These are phyloP conservation scores for Morella rubra DNA, from an alignment of 306 rosid genomes.

Conservation along the genomic window DNA sequence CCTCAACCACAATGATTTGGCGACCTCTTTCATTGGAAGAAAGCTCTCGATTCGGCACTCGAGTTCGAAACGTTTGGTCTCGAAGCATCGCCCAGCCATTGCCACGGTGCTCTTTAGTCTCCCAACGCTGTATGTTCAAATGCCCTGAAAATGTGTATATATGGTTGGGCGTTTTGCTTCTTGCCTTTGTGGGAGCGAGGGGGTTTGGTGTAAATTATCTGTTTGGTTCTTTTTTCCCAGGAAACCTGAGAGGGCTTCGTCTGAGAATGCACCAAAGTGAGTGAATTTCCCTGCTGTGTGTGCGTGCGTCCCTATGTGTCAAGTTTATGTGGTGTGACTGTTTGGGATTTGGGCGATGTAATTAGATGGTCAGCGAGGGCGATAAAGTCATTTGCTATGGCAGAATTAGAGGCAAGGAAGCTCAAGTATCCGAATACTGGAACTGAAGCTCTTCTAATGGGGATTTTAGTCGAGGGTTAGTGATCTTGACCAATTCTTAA, in stretches of 20 bases:
- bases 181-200: not conserved
- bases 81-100: constrained; percentile 31
- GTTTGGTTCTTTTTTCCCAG: constrained; percentile 39
- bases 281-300: constrained; percentile 28
- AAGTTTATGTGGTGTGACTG: not conserved
- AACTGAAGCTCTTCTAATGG: constrained; percentile 87
- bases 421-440: constrained; percentile 83
- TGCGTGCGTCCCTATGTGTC: not conserved
- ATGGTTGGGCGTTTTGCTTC: not conserved
- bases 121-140: constrained; percentile 56
- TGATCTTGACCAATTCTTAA: constrained; percentile 14
- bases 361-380: constrained; percentile 92
- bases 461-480: constrained; percentile 90
- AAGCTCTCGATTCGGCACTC: constrained; percentile 29
- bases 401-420: constrained; percentile 79
- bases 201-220: constrained; percentile 4
- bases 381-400: constrained; percentile 79
- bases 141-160: not conserved
- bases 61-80: constrained; percentile 12
- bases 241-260: constrained; percentile 46
- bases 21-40: constrained; percentile 20
- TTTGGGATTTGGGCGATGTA: constrained; percentile 18
- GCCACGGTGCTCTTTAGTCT: constrained; percentile 70
- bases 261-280: constrained; percentile 66
- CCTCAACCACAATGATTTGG: not conserved